Conservation (phyloP, 179 eudicot species). For the Actinidia polygama region DNA sequence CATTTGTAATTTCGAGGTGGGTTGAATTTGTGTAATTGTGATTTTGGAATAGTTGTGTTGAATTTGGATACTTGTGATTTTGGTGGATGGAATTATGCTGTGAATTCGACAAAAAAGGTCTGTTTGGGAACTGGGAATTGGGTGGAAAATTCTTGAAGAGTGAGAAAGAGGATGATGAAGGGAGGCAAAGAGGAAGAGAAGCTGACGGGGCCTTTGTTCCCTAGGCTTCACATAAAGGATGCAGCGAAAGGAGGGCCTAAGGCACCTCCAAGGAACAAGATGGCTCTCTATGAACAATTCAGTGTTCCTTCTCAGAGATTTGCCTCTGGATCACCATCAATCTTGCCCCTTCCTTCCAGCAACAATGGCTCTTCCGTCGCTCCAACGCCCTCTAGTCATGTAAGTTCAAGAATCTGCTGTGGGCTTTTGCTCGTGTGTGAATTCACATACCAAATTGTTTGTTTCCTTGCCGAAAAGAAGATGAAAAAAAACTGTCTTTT, state of each 20-base stretch:
- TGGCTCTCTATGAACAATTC: slow-evolving; percentile 81
- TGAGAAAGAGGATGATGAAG: slow-evolving; percentile 40
- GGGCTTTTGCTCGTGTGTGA: background rate
- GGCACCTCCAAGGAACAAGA: slow-evolving; percentile 91
- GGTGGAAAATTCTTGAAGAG: slow-evolving; percentile 13
- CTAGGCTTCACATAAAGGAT: slow-evolving; percentile 75
- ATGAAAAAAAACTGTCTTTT: too few species aligned
- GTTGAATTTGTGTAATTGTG: slow-evolving; percentile 21
- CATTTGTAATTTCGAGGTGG: slow-evolving; percentile 23
- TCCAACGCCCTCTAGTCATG: slow-evolving; percentile 48
- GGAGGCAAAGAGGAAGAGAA: slow-evolving; percentile 57
- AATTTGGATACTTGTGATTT: background rate
- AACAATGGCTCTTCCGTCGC: slow-evolving; percentile 21
- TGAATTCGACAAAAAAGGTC: slow-evolving; percentile 3
- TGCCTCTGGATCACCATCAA: slow-evolving; percentile 30
- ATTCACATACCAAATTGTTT: background rate
- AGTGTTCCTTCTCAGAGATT: slow-evolving; percentile 47
- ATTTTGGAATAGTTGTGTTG: slow-evolving; percentile 1
- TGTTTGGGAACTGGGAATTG: background rate
- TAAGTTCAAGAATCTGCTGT: slow-evolving; percentile 37
- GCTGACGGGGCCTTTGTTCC: slow-evolving; percentile 65
- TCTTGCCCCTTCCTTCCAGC: slow-evolving; percentile 29
- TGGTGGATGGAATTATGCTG: slow-evolving; percentile 8
- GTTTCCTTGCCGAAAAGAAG: background rate
- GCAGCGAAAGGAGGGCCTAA: slow-evolving; percentile 72